A percentile compares a stretch with the other conserved stretches of the same genome.
phyloP scores from a whole-genome alignment of 1,284 basidiomycete genomes.

The Rhodotorula sp. region DNA sequence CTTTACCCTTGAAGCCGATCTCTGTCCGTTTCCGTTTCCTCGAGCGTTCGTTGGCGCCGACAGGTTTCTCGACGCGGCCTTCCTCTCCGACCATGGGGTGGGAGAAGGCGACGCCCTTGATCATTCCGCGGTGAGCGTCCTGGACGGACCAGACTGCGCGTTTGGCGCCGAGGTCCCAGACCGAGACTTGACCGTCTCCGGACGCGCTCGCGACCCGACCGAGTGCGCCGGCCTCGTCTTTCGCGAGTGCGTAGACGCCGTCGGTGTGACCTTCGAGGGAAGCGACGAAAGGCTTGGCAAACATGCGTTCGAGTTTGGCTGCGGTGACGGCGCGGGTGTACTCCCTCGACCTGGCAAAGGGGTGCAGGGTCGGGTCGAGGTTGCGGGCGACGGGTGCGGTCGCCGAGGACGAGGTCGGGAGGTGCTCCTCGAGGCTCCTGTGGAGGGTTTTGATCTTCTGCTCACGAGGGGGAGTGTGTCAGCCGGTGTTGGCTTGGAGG shows the following conservation, averaged over 20 bases:
- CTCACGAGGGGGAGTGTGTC: slow-evolving; percentile 17
- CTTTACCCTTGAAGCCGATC: slow-evolving; percentile 41
- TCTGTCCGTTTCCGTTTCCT: slow-evolving; percentile 34
- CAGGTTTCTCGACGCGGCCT: slow-evolving; percentile 41
- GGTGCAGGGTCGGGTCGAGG: slow-evolving; percentile 89
- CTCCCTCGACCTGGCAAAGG: slow-evolving; percentile 88
- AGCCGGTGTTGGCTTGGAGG: not conserved
- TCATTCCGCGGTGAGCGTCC: slow-evolving; percentile 86
- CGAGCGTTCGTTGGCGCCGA: slow-evolving; percentile 35
- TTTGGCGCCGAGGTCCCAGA: slow-evolving; percentile 79
- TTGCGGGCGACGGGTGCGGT: slow-evolving; percentile 87
- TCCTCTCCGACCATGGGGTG: slow-evolving; percentile 42
- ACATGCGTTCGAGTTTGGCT: slow-evolving; percentile 94
- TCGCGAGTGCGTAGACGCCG: slow-evolving; percentile 84
- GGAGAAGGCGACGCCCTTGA: slow-evolving; percentile 77
- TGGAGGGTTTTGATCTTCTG: slow-evolving; percentile 87
- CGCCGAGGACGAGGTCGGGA: slow-evolving; percentile 63
- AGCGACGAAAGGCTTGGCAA: slow-evolving; percentile 92
- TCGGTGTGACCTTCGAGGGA: slow-evolving; percentile 91
- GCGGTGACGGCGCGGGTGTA: slow-evolving; percentile 92
- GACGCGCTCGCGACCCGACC: slow-evolving; percentile 87
- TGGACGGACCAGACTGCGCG: slow-evolving; percentile 67
- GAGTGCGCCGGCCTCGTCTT: slow-evolving; percentile 66
- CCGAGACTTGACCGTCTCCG: slow-evolving; percentile 92
- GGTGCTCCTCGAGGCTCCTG: slow-evolving; percentile 72